Conservation (phyloP, 306 rosid species). For the Vigna reflexopilosa region DNA sequence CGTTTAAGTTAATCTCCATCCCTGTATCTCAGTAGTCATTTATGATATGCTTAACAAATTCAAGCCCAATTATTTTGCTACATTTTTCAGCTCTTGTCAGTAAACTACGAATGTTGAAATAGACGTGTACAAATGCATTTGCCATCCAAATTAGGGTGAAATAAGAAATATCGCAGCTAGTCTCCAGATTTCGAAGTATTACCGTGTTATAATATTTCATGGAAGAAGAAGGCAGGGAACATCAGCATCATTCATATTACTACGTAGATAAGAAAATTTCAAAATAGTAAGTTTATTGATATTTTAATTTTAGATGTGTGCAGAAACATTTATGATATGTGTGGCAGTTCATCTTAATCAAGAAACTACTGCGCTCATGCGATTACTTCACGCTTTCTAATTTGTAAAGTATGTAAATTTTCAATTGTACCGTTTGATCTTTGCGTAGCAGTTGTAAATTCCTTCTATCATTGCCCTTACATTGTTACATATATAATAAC, state of each 20-base stretch:
- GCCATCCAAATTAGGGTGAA: constrained; percentile 5
- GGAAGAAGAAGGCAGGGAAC: neutral
- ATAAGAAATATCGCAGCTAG: neutral
- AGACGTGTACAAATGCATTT: neutral
- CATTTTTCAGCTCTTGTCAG: neutral
- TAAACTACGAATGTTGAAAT: neutral
- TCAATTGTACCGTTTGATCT: neutral
- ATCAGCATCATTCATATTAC: neutral
- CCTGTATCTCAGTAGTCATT: neutral
- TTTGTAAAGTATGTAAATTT: neutral
- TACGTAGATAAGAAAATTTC: neutral
- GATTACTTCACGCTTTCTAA: neutral
- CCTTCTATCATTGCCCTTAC: neutral
- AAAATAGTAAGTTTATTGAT: neutral
- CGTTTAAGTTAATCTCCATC: neutral
- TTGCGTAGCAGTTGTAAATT: neutral
- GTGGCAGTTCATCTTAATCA: neutral
- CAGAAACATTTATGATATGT: neutral
- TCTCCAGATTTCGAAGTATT: neutral
- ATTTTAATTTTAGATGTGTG: neutral
- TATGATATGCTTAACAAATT: neutral
- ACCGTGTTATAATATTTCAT: neutral
- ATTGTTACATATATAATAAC: neutral
- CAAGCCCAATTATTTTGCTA: neutral
- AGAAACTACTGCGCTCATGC: neutral